Evolutionary conservation across 345 rosid species (phyloP).

Genomic region (Gossypium rotundifolium): DNA sequence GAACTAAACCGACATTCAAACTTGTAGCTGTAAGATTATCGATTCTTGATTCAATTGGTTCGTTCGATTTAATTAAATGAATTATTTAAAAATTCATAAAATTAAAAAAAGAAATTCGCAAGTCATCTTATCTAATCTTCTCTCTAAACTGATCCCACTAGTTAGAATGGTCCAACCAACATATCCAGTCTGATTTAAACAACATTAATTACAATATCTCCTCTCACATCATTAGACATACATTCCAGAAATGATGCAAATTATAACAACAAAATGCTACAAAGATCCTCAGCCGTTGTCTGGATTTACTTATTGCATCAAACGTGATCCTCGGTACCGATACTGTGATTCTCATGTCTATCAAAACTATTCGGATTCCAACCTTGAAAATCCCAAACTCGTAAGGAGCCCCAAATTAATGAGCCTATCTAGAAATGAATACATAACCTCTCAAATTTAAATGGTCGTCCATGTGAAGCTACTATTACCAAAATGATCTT

Average conservation of each 20-base stretch:
- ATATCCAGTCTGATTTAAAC: no score
- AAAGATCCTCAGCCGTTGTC: no score
- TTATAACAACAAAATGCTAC: no score
- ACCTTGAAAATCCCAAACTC: conserved; percentile 85
- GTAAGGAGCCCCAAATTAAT: conserved; percentile 86
- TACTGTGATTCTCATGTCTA: conserved; percentile 44
- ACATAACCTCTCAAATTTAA: conserved; percentile 56
- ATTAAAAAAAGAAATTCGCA: no score
- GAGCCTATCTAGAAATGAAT: conserved; percentile 78
- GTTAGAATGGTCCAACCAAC: not conserved
- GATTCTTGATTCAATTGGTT: not conserved
- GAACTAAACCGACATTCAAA: not conserved
- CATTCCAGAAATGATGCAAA: no score
- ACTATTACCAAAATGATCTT: not conserved
- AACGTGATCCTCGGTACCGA: conserved; percentile 27
- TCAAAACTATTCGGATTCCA: conserved; percentile 68
- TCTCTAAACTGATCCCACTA: no score
- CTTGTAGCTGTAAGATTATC: not conserved
- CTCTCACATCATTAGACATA: no score
- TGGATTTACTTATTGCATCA: no score
- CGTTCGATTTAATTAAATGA: no score
- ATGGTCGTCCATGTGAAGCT: not conserved
- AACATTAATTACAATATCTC: no score
- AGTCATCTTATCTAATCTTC: no score
- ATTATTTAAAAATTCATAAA: no score